Evolutionary conservation across 2,329 filamentous ascomycete genomes (phyloP), one percentile per base, ranked within the genome.

Genomic region (Ophiostoma novo-ulmi): DNA sequence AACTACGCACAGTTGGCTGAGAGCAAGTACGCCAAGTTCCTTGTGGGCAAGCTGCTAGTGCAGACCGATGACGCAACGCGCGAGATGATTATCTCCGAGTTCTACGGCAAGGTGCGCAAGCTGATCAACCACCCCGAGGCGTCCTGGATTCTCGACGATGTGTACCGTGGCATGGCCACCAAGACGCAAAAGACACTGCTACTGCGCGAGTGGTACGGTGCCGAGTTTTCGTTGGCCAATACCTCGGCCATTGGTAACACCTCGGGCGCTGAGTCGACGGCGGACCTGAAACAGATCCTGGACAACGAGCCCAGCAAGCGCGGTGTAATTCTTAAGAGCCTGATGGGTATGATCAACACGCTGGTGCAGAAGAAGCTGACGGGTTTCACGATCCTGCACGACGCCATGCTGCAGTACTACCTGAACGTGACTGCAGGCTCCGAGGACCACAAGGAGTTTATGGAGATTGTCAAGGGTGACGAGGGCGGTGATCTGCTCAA

Each of bases 381-480:
- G 0, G 94, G 93, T 11, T 98, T 99, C 81, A 98, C 94, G 1
- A 96, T 99, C 86, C 87, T 99, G 26, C 96, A 99, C 80, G 95
- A 98, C 77, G 95, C 95, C 68, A 97, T 99, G 94, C 84, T 97
- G 72, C 94, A 99, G 79, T 99, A 97, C 80, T 97, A 94, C 81
- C 82, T 93, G 69, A 94, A 91, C 76, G 88, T 89, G 66, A 89
- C 91, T 74, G 83, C 87, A 5, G 93, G 91, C 3, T 92, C 89
- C 64, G 88, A 92, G 71, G 94, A 98, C 78, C 89, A 92, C 61
- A 91, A 85, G 41, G 93, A 97, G 76, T 97, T 97, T 77, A 82
- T 96, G 71, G 94, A 98, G 79, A 85, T 96, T 75, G 84, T 99
- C 77, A 97, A 96, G 82, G 92, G 92, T 58, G 94, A 99, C 75